phyloP scores from a whole-genome alignment of 768 basidiomycete genomes.

The Chiua virens region DNA sequence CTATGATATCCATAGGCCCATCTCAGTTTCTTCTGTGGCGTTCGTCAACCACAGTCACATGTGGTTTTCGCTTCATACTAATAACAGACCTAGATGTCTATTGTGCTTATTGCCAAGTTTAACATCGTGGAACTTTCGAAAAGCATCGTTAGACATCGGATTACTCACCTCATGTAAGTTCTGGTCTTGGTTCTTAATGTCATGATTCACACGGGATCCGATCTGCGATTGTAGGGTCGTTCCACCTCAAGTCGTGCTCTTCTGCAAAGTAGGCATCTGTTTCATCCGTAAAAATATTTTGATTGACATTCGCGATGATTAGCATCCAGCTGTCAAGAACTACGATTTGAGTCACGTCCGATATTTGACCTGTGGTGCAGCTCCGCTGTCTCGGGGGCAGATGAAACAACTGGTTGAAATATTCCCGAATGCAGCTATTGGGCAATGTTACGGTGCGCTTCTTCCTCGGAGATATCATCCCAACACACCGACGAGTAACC shows the following conservation, averaged over 20 bases:
- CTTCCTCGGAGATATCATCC: neutral
- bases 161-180: constrained; percentile 45
- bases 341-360: constrained; percentile 41
- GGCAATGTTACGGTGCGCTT: constrained; percentile 42
- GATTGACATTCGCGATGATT: neutral
- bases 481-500: too few relatives aligned
- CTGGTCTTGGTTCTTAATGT: neutral
- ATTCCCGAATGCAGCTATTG: constrained; percentile 51
- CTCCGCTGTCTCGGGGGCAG: constrained; percentile 55
- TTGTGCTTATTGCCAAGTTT: constrained; percentile 48
- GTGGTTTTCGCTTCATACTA: neutral
- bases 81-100: constrained; percentile 41
- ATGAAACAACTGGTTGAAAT: constrained; percentile 43
- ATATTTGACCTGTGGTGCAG: constrained; percentile 49
- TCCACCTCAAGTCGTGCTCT: constrained; percentile 49
- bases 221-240: constrained; percentile 33
- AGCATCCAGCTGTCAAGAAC: constrained; percentile 41
- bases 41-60: constrained; percentile 31
- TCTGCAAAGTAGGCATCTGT: constrained; percentile 44
- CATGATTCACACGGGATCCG: neutral
- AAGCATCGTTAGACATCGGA: constrained; percentile 43
- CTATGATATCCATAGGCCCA: constrained; percentile 49
- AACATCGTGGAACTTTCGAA: constrained; percentile 44
- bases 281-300: neutral
- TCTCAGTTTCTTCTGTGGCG: constrained; percentile 52